phyloP scores from a whole-genome alignment of 768 basidiomycete genomes.

The Nidularia pulvinata region DNA sequence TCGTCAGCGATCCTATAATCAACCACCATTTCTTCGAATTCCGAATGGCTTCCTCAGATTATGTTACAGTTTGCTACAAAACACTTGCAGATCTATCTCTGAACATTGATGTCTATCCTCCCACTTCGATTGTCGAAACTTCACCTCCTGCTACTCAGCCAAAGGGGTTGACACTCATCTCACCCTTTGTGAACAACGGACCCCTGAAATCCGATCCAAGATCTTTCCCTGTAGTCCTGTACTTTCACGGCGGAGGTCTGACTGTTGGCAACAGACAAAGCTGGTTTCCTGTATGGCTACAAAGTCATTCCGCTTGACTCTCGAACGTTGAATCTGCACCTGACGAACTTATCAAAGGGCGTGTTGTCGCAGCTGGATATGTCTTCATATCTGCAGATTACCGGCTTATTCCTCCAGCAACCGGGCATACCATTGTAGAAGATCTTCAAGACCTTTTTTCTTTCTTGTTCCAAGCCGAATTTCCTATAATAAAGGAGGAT shows the following conservation, averaged over 20 bases:
- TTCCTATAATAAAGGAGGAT: slow-evolving; percentile 2
- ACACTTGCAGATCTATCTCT: slow-evolving; percentile 3
- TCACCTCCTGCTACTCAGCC: neutral
- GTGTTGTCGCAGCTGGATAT: slow-evolving; percentile 43
- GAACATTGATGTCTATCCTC: slow-evolving; percentile 17
- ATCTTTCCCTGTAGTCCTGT: slow-evolving; percentile 32
- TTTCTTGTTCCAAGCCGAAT: slow-evolving; percentile 32
- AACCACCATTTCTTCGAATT: too few species aligned
- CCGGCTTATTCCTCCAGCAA: slow-evolving; percentile 51
- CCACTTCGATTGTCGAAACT: neutral
- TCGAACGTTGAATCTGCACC: neutral
- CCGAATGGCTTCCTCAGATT: too few species aligned
- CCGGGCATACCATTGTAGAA: slow-evolving; percentile 53
- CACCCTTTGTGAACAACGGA: too few species aligned
- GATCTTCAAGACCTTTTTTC: slow-evolving; percentile 58
- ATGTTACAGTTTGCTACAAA: slow-evolving; percentile 15
- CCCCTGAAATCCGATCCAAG: neutral
- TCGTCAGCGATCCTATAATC: too few species aligned
- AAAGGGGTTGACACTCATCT: too few species aligned
- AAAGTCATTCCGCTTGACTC: slow-evolving; percentile 32
- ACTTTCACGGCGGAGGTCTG: slow-evolving; percentile 57
- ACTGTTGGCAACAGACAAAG: slow-evolving; percentile 55
- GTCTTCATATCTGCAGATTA: slow-evolving; percentile 68
- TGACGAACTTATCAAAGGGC: slow-evolving; percentile 29
- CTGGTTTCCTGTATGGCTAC: slow-evolving; percentile 71